Conservation (phyloP, 495 filamentous ascomycete genomes). For the Aspergillus leporis region DNA sequence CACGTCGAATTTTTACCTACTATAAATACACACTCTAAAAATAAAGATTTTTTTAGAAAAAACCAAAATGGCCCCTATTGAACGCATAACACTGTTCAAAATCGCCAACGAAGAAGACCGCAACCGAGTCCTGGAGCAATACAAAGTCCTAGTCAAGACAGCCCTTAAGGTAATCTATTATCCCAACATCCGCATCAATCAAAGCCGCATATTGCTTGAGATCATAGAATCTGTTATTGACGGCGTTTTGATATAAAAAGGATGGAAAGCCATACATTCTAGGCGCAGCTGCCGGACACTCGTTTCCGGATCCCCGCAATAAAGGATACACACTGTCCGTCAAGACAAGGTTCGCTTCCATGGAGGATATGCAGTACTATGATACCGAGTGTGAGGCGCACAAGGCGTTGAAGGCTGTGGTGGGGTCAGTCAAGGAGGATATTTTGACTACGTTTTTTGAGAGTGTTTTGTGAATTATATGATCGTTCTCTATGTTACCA, state of each 20-base stretch:
- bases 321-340: conserved; percentile 65
- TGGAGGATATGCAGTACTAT: conserved; percentile 73
- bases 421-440: conserved; percentile 37
- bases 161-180: conserved; percentile 46
- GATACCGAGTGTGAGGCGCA: conserved; percentile 66
- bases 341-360: conserved; percentile 57
- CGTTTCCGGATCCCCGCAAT: conserved; percentile 54
- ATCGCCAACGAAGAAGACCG: conserved; percentile 50
- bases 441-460: conserved; percentile 53
- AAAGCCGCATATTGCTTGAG: not conserved
- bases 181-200: too few relatives aligned
- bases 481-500: not conserved
- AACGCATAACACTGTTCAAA: conserved; percentile 62
- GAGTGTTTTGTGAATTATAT: conserved; percentile 33
- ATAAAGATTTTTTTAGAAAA: not conserved
- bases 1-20: too few relatives aligned
- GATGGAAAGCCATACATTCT: conserved; percentile 69
- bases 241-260: conserved; percentile 32
- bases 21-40: too few relatives aligned
- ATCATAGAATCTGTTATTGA: not conserved
- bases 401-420: conserved; percentile 54
- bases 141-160: conserved; percentile 50
- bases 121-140: conserved; percentile 46
- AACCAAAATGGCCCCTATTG: conserved; percentile 48
- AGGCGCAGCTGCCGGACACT: conserved; percentile 40